Evolutionary conservation across 2,329 filamentous ascomycete species (phyloP).

Genomic region (Lasiodiplodia citricola): DNA sequence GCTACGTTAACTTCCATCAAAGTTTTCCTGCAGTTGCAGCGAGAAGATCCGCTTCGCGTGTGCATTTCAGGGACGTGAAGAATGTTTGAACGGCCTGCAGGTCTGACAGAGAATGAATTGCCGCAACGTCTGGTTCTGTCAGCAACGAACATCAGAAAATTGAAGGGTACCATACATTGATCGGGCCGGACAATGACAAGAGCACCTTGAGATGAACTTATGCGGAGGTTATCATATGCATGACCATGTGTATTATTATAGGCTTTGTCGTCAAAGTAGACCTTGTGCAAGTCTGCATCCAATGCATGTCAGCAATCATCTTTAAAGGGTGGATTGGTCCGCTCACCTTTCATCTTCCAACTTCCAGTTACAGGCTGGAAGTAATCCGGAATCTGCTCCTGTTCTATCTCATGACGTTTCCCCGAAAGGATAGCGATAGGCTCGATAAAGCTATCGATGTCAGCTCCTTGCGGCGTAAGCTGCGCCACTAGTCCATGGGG

Average conservation of each 20-base stretch:
- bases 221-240: conserved; percentile 62
- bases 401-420: conserved; percentile 55
- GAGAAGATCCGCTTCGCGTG: no score
- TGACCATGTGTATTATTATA: conserved; percentile 50
- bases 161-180: conserved; percentile 23
- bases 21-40: neutral
- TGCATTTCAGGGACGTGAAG: neutral
- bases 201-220: conserved; percentile 45
- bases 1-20: neutral
- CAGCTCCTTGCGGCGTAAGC: conserved; percentile 50
- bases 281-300: conserved; percentile 60
- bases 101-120: neutral
- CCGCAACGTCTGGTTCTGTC: neutral
- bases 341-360: conserved; percentile 60
- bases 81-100: neutral
- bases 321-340: neutral
- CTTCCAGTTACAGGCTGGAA: conserved; percentile 64
- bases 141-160: neutral
- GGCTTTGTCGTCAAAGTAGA: conserved; percentile 63
- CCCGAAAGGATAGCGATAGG: conserved; percentile 60
- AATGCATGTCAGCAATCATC: neutral
- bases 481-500: conserved; percentile 42
- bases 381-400: conserved; percentile 59
- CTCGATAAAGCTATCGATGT: conserved; percentile 64
- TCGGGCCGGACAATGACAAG: conserved; percentile 65